Evolutionary conservation across 345 rosid species (phyloP).

Genomic region (Acer negundo): DNA sequence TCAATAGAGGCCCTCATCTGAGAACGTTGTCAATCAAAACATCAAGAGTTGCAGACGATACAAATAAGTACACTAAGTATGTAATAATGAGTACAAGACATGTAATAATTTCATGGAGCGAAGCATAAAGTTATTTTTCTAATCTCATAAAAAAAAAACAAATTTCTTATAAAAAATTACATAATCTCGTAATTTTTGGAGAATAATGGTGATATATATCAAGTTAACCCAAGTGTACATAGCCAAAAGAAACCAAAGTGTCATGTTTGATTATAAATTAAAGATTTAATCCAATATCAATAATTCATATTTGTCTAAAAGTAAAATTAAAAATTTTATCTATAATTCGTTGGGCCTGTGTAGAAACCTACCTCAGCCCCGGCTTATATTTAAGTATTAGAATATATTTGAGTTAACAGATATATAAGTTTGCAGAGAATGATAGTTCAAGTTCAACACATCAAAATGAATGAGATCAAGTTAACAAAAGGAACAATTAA

Average conservation of each 20-base stretch:
- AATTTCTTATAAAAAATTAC: background rate
- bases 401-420: background rate
- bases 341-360: background rate
- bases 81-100: background rate
- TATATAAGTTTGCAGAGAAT: background rate
- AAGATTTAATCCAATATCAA: background rate
- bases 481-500: conserved; percentile 5
- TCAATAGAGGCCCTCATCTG: background rate
- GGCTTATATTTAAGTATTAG: background rate
- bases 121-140: background rate
- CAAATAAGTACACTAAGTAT: background rate
- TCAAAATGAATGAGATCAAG: conserved; percentile 9
- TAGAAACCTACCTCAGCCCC: background rate
- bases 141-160: background rate
- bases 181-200: background rate
- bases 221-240: background rate
- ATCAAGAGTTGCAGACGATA: background rate
- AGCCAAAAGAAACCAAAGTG: background rate
- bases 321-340: background rate
- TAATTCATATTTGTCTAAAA: conserved; percentile 1
- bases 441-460: background rate
- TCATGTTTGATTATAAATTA: background rate
- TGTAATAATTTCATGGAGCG: conserved; percentile 12
- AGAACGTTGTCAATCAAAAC: background rate
- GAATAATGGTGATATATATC: background rate